These are phyloP conservation scores for Mallotus nudiflorus DNA, from an alignment of 345 rosid species.

Conservation along the genomic window DNA sequence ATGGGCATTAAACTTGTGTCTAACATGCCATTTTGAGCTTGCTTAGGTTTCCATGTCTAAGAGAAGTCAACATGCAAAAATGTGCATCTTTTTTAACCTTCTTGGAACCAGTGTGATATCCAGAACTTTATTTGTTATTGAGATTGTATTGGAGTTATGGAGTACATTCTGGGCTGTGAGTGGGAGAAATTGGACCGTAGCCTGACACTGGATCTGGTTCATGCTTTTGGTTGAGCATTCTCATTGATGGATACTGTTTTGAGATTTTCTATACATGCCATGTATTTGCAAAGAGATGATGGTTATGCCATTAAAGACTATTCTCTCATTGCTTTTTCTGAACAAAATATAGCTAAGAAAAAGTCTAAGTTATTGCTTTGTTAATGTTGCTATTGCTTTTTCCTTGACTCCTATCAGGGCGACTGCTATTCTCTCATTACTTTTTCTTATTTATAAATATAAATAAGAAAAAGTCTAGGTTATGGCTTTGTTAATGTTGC, in stretches of 20 bases:
- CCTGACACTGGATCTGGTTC: background rate
- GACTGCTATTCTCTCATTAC: background rate
- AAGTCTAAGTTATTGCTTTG: background rate
- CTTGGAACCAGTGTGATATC: background rate
- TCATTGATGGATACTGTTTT: background rate
- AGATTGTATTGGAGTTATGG: background rate
- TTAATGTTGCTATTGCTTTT: background rate
- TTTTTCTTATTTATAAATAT: too few relatives aligned
- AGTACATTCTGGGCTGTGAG: background rate
- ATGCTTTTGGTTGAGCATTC: background rate
- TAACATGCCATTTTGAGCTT: background rate
- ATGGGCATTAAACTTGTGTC: background rate
- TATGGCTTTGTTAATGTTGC: background rate
- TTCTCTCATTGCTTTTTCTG: too few relatives aligned
- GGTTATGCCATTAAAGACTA: background rate
- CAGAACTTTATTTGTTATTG: background rate
- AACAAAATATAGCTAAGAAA: too few relatives aligned
- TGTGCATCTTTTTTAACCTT: background rate
- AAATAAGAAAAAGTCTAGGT: too few relatives aligned
- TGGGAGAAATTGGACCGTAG: background rate
- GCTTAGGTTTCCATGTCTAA: slow-evolving; percentile 5
- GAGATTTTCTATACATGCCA: background rate
- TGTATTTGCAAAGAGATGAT: background rate
- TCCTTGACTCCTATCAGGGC: background rate
- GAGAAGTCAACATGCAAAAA: background rate